Conservation (phyloP, 164 flowering plant species). For the Akebia trifoliata region DNA sequence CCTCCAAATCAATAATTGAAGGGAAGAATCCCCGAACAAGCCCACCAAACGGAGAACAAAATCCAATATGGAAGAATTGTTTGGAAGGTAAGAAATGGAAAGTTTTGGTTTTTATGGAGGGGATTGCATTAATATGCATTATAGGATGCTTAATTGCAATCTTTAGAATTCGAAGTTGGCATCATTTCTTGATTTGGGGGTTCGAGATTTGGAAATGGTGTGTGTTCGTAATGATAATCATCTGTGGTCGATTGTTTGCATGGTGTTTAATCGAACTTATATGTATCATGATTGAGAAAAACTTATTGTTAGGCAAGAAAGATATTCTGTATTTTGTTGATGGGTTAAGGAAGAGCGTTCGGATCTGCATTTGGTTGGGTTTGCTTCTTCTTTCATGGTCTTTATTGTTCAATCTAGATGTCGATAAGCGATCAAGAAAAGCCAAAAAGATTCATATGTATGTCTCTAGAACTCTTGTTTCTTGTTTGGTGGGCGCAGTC, state of each 20-base stretch:
- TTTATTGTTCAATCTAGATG: constrained; percentile 45
- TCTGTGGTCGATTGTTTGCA: constrained; percentile 59
- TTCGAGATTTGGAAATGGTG: constrained; percentile 77
- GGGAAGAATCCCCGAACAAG: neutral
- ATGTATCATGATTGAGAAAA: constrained; percentile 62
- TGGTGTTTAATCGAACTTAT: constrained; percentile 48
- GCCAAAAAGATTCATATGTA: constrained; percentile 31
- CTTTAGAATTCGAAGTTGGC: constrained; percentile 34
- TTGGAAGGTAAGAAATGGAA: constrained; percentile 1
- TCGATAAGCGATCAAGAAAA: constrained; percentile 33
- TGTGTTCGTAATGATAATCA: constrained; percentile 52
- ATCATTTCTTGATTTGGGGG: constrained; percentile 41
- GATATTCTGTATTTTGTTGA: constrained; percentile 76
- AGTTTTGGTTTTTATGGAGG: constrained; percentile 32
- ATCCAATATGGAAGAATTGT: neutral
- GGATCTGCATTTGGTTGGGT: constrained; percentile 54
- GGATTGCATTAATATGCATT: constrained; percentile 35
- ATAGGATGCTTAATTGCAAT: constrained; percentile 37
- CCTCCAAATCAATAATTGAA: no score
- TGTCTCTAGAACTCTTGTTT: constrained; percentile 43
- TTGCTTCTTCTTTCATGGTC: constrained; percentile 65
- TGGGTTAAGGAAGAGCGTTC: constrained; percentile 62
- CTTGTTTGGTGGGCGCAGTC: constrained; percentile 48
- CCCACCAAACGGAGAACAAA: no score
- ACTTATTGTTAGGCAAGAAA: constrained; percentile 57